Evolutionary conservation across 2,329 filamentous ascomycete genomes (phyloP).

Genomic region (Penicillium paneum): DNA sequence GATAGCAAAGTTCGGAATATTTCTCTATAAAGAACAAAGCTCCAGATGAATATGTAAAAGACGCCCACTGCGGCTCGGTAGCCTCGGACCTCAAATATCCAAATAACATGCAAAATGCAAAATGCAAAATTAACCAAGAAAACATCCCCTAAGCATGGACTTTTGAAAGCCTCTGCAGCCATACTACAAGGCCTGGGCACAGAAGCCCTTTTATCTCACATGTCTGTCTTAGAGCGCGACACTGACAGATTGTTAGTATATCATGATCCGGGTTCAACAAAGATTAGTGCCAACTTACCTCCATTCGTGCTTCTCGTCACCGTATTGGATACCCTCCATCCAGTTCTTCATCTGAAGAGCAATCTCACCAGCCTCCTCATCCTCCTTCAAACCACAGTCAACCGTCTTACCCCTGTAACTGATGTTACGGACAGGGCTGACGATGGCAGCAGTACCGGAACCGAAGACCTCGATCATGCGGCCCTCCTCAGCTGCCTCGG

Average conservation of each 20-base stretch:
- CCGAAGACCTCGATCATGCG: slow-evolving; percentile 91
- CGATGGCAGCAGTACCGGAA: slow-evolving; percentile 87
- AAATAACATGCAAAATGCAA: slow-evolving; percentile 1
- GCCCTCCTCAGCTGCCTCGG: slow-evolving; percentile 77
- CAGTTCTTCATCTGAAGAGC: slow-evolving; percentile 87
- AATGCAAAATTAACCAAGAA: slow-evolving; percentile 2
- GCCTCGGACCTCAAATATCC: neutral
- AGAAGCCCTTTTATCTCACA: neutral
- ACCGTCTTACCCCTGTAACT: slow-evolving; percentile 81
- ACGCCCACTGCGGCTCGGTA: neutral
- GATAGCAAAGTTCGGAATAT: neutral
- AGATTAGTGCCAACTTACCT: slow-evolving; percentile 55
- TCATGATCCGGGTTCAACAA: neutral
- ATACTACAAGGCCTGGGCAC: neutral
- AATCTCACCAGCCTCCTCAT: slow-evolving; percentile 83
- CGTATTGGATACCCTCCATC: slow-evolving; percentile 95
- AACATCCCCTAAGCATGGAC: neutral
- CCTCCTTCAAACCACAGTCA: slow-evolving; percentile 74
- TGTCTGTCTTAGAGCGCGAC: slow-evolving; percentile 19
- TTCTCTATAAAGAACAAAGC: neutral
- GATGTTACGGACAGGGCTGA: slow-evolving; percentile 84
- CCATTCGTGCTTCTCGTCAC: slow-evolving; percentile 88
- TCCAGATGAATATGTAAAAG: slow-evolving; percentile 3
- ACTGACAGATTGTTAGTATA: slow-evolving; percentile 1
- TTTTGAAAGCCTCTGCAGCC: neutral